A percentile compares a stretch with the other conserved stretches of the same genome.
Evolutionary conservation across 352 stramenopile species (phyloP).

Genomic region (Globisporangium cylindrosporum): DNA sequence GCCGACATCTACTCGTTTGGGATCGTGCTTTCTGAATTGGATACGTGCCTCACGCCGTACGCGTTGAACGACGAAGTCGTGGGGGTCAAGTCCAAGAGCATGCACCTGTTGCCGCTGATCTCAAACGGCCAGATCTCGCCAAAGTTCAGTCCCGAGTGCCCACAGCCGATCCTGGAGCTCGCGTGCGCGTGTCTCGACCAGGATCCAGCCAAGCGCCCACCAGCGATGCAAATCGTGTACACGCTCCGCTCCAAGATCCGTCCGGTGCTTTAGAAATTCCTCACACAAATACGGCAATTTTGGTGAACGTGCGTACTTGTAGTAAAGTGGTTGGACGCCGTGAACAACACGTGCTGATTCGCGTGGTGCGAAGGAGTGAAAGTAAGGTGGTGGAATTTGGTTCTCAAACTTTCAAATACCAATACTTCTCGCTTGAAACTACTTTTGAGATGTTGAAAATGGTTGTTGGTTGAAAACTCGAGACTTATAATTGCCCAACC

Average conservation of each 20-base stretch:
- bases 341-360: neutral
- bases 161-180: constrained; percentile 31
- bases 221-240: constrained; percentile 45
- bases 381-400: neutral
- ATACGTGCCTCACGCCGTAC: constrained; percentile 34
- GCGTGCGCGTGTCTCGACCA: constrained; percentile 35
- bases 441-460: too few species aligned
- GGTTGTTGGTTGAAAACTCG: too few species aligned
- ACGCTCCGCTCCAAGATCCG: constrained; percentile 43
- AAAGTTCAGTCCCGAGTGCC: constrained; percentile 38
- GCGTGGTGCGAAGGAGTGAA: neutral
- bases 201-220: constrained; percentile 36
- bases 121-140: constrained; percentile 29
- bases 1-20: constrained; percentile 37
- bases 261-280: constrained; percentile 21
- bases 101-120: constrained; percentile 33
- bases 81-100: constrained; percentile 17
- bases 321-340: neutral
- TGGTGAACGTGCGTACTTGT: neutral
- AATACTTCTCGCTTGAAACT: neutral
- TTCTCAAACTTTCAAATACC: neutral
- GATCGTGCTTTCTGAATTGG: constrained; percentile 30
- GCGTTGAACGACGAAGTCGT: constrained; percentile 21
- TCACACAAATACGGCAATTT: neutral
- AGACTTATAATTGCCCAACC: too few species aligned